Conservation (phyloP, 1,284 basidiomycete genomes). For the Hymenochaete sp. region DNA sequence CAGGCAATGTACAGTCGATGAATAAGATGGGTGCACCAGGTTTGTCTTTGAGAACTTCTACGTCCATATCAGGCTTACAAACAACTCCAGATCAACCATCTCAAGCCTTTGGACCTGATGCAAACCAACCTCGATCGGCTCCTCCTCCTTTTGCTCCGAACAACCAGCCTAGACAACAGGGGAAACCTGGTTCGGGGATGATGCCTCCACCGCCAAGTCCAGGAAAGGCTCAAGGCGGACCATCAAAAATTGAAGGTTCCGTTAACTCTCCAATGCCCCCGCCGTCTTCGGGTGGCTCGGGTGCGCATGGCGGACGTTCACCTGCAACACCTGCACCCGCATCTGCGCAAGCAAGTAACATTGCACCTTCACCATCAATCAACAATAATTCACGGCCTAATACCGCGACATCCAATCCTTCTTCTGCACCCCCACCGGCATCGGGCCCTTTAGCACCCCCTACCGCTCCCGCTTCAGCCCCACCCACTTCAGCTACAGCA, state of each 20-base stretch:
- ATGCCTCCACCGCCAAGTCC: background rate
- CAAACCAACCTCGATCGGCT: slow-evolving; percentile 6
- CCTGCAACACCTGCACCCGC: slow-evolving; percentile 8
- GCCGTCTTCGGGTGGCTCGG: slow-evolving; percentile 10
- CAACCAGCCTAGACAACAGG: slow-evolving; percentile 2
- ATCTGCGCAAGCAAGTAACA: background rate
- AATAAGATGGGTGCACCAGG: slow-evolving; percentile 10
- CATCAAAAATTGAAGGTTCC: too few relatives aligned
- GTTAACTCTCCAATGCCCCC: slow-evolving; percentile 10
- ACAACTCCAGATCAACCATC: slow-evolving; percentile 7
- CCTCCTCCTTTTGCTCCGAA: slow-evolving; percentile 8
- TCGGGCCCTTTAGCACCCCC: background rate
- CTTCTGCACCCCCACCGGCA: background rate
- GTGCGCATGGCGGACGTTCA: slow-evolving; percentile 9
- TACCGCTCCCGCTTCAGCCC: slow-evolving; percentile 5
- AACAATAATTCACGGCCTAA: slow-evolving; percentile 10
- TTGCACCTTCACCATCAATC: slow-evolving; percentile 6
- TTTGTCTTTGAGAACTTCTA: slow-evolving; percentile 5
- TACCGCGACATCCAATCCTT: slow-evolving; percentile 11
- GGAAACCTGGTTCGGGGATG: slow-evolving; percentile 6
- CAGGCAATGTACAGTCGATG: slow-evolving; percentile 6
- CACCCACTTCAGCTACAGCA: slow-evolving; percentile 4
- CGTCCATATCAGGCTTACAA: slow-evolving; percentile 3
- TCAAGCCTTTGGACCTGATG: slow-evolving; percentile 6
- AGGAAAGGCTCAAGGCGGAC: too few relatives aligned